Base-by-base conservation (phyloP, 192 early-diverging fungal species). In the Diversispora epigaea region DNA sequence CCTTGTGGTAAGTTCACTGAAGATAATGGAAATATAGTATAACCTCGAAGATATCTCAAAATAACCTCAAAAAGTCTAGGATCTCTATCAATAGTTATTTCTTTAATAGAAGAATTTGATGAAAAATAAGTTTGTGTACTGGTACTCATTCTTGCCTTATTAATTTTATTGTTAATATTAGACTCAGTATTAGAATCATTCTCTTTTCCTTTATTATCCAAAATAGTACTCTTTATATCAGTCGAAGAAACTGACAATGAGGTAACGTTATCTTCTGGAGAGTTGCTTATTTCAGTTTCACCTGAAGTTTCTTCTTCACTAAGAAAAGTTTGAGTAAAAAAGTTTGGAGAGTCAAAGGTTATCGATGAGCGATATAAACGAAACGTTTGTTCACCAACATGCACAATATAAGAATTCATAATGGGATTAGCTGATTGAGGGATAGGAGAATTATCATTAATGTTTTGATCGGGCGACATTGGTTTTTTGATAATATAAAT, bases 11-110 rank as follows among this genome's bases (percentile, higher is more conserved):
- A 60, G 40, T 72, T 72, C 5, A 72, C 70, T 4, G 70, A 72
- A 60, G 70, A 72, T 17, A 72, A 41, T n/a, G 70, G 70, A 72
- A 72, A 72, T 72, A 72, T 72, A 15, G 15, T 72, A 49, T 72
- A 72, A 6, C 70, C 70, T n/a, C 70, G 70, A 25, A 72, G 56
- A 60, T 72, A 72, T 72, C 70, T 72, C 39, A 72, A 58, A 72
- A 72, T 72, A 11, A 72, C 55, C 58, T 72, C 70, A 60, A 72
- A 72, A 15, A 57, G 43, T 44, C 55, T 32, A 57, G 70, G 70
- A 60, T 72, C 70, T 15, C 70, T 55, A 21, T 72, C 70, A 49
- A 72, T 72, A 21, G 52, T 54, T 10, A 70, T 54, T 55, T 70
- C 68, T 47, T 54, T 72, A 12, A 58, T 14, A 15, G n/a, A 19